Base-by-base conservation (phyloP, 805 yeast genomes). In the Komagataella pastoris region DNA sequence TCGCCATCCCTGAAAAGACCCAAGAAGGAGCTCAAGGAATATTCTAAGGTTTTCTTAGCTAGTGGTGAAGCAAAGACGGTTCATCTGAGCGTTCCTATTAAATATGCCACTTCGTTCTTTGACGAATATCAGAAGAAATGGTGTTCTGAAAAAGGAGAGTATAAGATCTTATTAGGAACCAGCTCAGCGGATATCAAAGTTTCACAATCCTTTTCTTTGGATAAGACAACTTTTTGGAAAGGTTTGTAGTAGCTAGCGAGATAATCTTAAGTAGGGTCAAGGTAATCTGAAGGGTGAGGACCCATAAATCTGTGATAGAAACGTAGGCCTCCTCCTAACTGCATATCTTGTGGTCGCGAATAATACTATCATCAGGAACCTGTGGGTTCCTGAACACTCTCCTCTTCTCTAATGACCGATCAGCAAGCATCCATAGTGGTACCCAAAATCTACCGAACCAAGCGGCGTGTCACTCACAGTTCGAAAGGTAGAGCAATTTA, bases 21-120 rank as follows among this genome's bases (percentile, higher is more conserved):
- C 8, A 60, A 69, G 21, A 81, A 80, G 63, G 85, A 81, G 58
- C 68, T 81, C 61, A 80, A 77, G 62, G 83, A 75, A 24, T 81
- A 77, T 59, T 72, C 65, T 17, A 80, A 81, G 63, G 73, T 76
- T 7, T 60, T 54, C 44, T 58, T 81, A 53, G 57, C 63, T 49
- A 66, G 80, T 3, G 80, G 80, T 7, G 74, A 72, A 55, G 52
- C 68, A 7, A 63, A 64, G 51, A 58, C 62, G 1, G 77, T 73
- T 17, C 53, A 57, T 1, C 56, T 79, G 36, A 56, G 55, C n/a
- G 55, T 76, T 24, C 68, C 72, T 1, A 52, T 75, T 52, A 75
- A 74, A 57, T 79, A 78, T 54, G 76, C 78, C 23, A 68, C 76
- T 8, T 78, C 83, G 0, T 79, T 65, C 66, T 81, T 73, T 65